Conservation (phyloP, 2,329 filamentous ascomycete genomes). For the Colletotrichum tanaceti region DNA sequence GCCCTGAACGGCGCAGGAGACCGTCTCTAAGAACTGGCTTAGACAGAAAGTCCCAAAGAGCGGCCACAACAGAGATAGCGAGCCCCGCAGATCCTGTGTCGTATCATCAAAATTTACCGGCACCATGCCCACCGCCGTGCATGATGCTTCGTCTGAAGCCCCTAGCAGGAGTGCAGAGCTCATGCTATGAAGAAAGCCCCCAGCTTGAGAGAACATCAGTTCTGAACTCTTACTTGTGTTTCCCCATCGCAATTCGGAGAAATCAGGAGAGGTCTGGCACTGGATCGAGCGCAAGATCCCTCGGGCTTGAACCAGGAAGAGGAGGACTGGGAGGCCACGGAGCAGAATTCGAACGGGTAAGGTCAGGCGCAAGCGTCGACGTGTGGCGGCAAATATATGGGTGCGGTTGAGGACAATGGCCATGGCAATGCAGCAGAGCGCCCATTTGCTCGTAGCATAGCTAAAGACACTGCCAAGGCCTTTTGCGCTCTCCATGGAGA, state of each 20-base stretch:
- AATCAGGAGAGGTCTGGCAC: slow-evolving; percentile 87
- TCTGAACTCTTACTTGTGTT: slow-evolving; percentile 72
- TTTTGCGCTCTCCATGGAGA: slow-evolving; percentile 70
- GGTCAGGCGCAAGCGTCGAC: slow-evolving; percentile 79
- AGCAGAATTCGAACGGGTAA: slow-evolving; percentile 79
- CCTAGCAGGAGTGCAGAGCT: slow-evolving; percentile 80
- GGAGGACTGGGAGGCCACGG: slow-evolving; percentile 75
- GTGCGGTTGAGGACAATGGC: slow-evolving; percentile 91
- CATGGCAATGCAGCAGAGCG: slow-evolving; percentile 85
- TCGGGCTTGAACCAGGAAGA: slow-evolving; percentile 76
- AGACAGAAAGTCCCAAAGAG: slow-evolving; percentile 76
- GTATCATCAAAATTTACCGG: slow-evolving; percentile 63
- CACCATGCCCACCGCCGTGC: slow-evolving; percentile 79
- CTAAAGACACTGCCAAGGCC: slow-evolving; percentile 88
- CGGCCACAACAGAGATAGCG: slow-evolving; percentile 80
- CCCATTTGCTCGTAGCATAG: slow-evolving; percentile 94
- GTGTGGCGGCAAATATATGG: slow-evolving; percentile 90
- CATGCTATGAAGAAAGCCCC: slow-evolving; percentile 76
- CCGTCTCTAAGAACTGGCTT: slow-evolving; percentile 89
- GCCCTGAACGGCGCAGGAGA: slow-evolving; percentile 89
- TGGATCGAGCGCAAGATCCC: slow-evolving; percentile 85
- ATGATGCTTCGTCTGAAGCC: slow-evolving; percentile 79
- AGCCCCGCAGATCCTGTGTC: slow-evolving; percentile 73
- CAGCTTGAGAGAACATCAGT: slow-evolving; percentile 77
- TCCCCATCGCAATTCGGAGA: slow-evolving; percentile 76